Percentiles rank a stretch among this genome's conserved stretches.
Evolutionary conservation across 2,329 filamentous ascomycete species (phyloP).

Genomic region (Phaeosphaeriaceae sp.): DNA sequence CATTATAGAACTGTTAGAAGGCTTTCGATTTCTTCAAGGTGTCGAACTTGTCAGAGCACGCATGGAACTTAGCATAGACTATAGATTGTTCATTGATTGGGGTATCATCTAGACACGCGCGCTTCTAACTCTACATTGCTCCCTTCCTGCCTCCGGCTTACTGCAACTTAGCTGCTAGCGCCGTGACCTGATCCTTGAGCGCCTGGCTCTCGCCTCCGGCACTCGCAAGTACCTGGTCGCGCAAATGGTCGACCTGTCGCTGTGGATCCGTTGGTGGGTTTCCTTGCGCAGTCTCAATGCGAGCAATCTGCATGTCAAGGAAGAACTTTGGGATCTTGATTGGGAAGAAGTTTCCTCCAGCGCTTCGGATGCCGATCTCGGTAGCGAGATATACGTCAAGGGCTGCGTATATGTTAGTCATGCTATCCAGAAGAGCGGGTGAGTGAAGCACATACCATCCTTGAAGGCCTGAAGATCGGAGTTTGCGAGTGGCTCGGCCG

Average conservation of each 20-base stretch:
- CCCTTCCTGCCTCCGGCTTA: background rate
- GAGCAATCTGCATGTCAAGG: background rate
- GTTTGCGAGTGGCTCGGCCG: background rate
- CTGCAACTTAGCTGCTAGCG: background rate
- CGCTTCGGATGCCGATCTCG: background rate
- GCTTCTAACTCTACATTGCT: background rate
- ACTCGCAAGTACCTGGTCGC: background rate
- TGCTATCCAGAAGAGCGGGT: background rate
- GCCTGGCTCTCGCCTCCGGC: background rate
- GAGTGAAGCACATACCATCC: background rate
- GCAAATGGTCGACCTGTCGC: background rate
- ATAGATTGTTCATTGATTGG: background rate
- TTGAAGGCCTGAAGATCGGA: background rate
- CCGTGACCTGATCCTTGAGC: background rate
- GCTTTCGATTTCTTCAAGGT: too few species aligned
- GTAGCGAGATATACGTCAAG: background rate
- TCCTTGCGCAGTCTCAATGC: background rate
- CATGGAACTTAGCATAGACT: background rate
- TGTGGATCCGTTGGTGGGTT: background rate
- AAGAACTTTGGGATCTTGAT: background rate
- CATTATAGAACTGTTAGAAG: too few species aligned
- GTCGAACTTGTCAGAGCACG: too few species aligned
- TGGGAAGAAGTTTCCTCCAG: background rate
- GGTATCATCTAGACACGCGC: background rate
- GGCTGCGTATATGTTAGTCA: background rate